Base-by-base conservation (phyloP, 176 grass and related monocot species). In the Microstegium vimineum region DNA sequence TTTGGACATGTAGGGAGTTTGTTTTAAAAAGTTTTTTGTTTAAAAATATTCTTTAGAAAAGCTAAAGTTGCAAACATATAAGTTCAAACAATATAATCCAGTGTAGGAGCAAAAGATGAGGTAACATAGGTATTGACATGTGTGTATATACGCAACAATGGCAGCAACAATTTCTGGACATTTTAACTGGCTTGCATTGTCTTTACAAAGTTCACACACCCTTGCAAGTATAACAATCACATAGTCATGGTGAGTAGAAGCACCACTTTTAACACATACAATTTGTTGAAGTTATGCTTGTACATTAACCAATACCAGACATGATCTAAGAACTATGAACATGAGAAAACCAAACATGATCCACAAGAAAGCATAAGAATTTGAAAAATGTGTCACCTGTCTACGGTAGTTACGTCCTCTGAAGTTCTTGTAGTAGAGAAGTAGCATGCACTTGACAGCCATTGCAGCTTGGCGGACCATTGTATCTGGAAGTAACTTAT, bases 391-490 rank as follows among this genome's bases (percentile, higher is more conserved):
- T 43, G 18, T 75, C 64, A 95, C 96, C 93, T 99, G 93, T 43
- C 82, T 93, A 79, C 93, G 93, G 62, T 99, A 99, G 81, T 95
- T 91, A 89, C 80, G 91, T 22, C 93, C 96, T 82, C 91, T 85
- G 77, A 73, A 85, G 61, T 92, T 99, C 85, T 82, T 99, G 66
- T 95, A 99, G 74, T 90, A 99, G 57, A 99, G 91, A 83, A 98
- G 89, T 62, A 98, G 56, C 45, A 93, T 41, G 81, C 95, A 94
- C 66, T 98, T 98, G 45, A 91, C 42, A 31, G 90, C 91, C 95
- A 98, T 98, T 68, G 90, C 90, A 65, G 89, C 86, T 32, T 98
- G 95, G 69, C 95, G 90, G 22, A 91, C 95, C 95, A 93, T 98
- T 73, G 92, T 98, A 90, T 98, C 95, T 98, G 90, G 32, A 83